Evolutionary conservation across 1,139 yeast species (phyloP).

Genomic region (Candida sp.): DNA sequence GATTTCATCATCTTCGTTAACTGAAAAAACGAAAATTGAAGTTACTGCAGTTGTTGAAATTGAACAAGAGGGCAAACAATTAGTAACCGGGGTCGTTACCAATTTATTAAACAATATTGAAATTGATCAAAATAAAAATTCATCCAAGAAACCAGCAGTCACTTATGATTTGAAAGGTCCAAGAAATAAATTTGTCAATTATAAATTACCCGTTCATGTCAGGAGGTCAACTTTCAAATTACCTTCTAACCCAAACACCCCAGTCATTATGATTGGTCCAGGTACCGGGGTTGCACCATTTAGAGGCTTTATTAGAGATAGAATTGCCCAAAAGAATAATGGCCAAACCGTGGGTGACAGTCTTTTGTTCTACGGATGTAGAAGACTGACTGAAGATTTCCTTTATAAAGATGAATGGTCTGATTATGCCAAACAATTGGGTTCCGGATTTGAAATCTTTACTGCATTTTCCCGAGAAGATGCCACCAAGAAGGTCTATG

Average conservation of each 20-base stretch:
- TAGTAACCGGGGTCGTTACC: constrained; percentile 84
- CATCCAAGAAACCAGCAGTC: constrained; percentile 39
- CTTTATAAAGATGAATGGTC: constrained; percentile 88
- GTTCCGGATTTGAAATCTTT: constrained; percentile 62
- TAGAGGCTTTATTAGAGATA: constrained; percentile 89
- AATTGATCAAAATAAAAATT: constrained; percentile 52
- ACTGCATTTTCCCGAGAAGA: constrained; percentile 87
- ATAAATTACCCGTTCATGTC: constrained; percentile 83
- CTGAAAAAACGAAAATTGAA: constrained; percentile 72
- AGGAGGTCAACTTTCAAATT: constrained; percentile 94
- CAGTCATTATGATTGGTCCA: constrained; percentile 93
- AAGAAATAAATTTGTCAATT: constrained; percentile 52
- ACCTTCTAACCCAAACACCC: constrained; percentile 82
- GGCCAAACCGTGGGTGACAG: constrained; percentile 66
- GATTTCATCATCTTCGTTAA: constrained; percentile 84
- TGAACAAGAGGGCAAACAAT: constrained; percentile 39
- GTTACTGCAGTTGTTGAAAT: constrained; percentile 94
- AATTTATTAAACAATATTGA: constrained; percentile 79
- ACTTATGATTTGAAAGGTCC: constrained; percentile 82
- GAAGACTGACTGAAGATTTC: constrained; percentile 72
- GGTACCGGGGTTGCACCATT: constrained; percentile 99
- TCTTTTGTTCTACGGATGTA: constrained; percentile 82
- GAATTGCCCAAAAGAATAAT: constrained; percentile 44
- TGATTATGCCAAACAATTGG: constrained; percentile 59
- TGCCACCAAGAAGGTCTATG: constrained; percentile 67